Evolutionary conservation across 306 rosid genomes (phyloP).

Genomic region (Acacia crassicarpa): DNA sequence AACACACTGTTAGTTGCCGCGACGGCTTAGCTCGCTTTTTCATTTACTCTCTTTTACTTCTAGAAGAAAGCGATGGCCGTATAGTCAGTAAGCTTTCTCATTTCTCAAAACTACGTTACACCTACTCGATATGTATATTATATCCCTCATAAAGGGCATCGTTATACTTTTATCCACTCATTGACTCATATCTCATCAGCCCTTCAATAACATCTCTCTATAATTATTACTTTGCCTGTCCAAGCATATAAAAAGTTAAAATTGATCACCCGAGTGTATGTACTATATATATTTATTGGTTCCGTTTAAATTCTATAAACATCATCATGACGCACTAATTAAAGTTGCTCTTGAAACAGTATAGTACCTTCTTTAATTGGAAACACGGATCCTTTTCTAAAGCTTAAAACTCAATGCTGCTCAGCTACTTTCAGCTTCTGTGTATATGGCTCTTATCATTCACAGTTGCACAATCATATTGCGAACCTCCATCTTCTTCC

Average conservation of each 20-base stretch:
- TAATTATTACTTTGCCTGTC: constrained; percentile 4
- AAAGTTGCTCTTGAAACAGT: constrained; percentile 1
- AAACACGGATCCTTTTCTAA: not conserved
- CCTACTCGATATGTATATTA: not conserved
- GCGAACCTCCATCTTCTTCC: not conserved
- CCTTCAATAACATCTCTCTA: not conserved
- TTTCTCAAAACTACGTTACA: not conserved
- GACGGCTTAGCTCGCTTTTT: not conserved
- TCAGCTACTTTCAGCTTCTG: not conserved
- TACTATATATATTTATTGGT: not conserved
- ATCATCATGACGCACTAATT: not conserved
- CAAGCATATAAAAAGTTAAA: not conserved
- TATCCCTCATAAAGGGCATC: not conserved
- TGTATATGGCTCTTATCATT: not conserved
- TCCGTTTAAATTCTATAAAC: not conserved
- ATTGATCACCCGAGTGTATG: not conserved
- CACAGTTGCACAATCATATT: not conserved
- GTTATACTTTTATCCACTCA: not conserved
- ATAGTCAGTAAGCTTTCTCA: not conserved
- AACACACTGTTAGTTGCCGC: not conserved
- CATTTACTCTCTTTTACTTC: not conserved
- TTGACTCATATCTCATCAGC: not conserved
- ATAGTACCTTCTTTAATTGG: not conserved
- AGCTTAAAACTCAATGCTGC: not conserved
- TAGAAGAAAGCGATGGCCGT: constrained; percentile 1